Evolutionary conservation across 73 alveolate species (phyloP), one percentile per base, ranked within the genome.

Genomic region (Chromera velia): DNA sequence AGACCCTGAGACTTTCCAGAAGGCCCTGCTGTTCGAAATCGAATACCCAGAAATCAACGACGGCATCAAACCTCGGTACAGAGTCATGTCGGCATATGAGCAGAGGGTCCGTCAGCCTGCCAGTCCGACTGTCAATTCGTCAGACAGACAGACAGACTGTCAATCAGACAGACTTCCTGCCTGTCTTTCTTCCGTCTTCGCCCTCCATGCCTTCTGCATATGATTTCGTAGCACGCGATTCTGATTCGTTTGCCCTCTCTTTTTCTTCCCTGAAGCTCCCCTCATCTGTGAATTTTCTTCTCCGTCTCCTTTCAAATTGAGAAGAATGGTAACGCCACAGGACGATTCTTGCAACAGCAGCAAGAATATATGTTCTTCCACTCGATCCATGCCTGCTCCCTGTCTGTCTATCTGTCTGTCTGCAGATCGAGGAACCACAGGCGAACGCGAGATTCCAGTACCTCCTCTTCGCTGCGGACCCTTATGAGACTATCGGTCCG

Each of bases 401-500:
- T n/a, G n/a, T n/a, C n/a, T n/a, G n/a, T n/a, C n/a, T n/a, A n/a
- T n/a, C n/a, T n/a, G n/a, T n/a, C n/a, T n/a, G n/a, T n/a, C n/a
- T n/a, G n/a, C n/a, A n/a, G n/a, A n/a, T n/a, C n/a, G n/a, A n/a
- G n/a, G n/a, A n/a, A n/a, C n/a, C n/a, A n/a, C n/a, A n/a, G n/a
- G n/a, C n/a, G n/a, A n/a, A n/a, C n/a, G n/a, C 82, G 73, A 94
- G 91, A 68, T 97, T 93, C 85, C 94, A 97, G 84, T 97, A 97
- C 87, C 82, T 97, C 73, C 91, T 97, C n/a, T 93, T 96, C 73
- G 98, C 99, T 27, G 98, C 98, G 32, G 99, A 96, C 82, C 99
- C 99, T 9, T 97, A 96, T 83, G 99, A 97, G 81, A 97, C 95
- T 76, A 87, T 97, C n/a, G n/a, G n/a, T n/a, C n/a, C n/a, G n/a